phyloP scores from a whole-genome alignment of 257 asterid genomes.

The Thymus mandschuricus region DNA sequence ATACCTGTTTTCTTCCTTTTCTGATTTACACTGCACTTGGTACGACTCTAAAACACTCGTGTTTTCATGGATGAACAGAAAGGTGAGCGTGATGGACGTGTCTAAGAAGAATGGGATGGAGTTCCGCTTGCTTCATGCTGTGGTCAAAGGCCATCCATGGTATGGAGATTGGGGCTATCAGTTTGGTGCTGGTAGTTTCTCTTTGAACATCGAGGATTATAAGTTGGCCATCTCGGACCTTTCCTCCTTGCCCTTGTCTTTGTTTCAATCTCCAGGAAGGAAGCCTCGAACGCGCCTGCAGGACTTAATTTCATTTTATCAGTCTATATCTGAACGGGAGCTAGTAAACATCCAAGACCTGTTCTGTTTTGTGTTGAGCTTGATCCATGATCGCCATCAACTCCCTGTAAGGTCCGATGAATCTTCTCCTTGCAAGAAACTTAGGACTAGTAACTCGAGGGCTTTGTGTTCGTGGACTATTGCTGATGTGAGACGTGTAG shows the following conservation, averaged over 20 bases:
- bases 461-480: constrained; percentile 74
- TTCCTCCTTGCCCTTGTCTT: constrained; percentile 63
- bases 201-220: constrained; percentile 62
- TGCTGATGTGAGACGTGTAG: constrained; percentile 67
- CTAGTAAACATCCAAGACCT: constrained; percentile 75
- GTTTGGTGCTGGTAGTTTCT: constrained; percentile 91
- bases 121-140: constrained; percentile 80
- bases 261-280: constrained; percentile 75
- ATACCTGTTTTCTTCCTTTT: not conserved
- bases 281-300: constrained; percentile 75
- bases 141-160: constrained; percentile 86
- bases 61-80: constrained; percentile 45
- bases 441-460: constrained; percentile 47
- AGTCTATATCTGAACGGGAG: constrained; percentile 76
- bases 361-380: constrained; percentile 66
- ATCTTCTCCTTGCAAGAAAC: constrained; percentile 60
- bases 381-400: constrained; percentile 57
- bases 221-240: constrained; percentile 58
- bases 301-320: constrained; percentile 82
- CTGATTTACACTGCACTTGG: not conserved
- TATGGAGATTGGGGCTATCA: constrained; percentile 96
- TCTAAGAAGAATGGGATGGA: constrained; percentile 93
- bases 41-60: constrained; percentile 21
- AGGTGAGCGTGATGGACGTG: constrained; percentile 93
- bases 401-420: constrained; percentile 39